Base-by-base conservation (phyloP, 805 yeast species). In the Danielia oregonensis region DNA sequence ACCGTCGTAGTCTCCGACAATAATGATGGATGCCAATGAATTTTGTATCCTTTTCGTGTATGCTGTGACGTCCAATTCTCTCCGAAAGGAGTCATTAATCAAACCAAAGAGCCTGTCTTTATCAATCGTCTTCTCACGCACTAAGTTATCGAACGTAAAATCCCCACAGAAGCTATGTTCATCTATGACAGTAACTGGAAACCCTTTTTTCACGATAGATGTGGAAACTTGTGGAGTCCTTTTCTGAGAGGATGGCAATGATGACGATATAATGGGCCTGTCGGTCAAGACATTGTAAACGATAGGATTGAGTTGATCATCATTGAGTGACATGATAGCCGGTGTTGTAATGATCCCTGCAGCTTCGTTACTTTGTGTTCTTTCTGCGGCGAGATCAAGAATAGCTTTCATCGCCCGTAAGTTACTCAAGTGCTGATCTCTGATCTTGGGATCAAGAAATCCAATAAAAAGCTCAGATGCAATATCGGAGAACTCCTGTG, bases 1-100 rank as follows among this genome's bases (percentile, higher is more conserved):
- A 2, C 97, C 97, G 46, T 89, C 96, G 56, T 93, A 93, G 52
- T 91, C 93, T 1, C 97, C 97, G 2, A 91, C 86, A 10, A 93
- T 73, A 11, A 93, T 79, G 8, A 93, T 57, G 0, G 85, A 82
- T 0, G 96, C 89, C 4, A 91, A 67, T 2, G 68, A 67, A 1
- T 77, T 68, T 41, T 79, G 72, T 24, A 93, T 71, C 32, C 98
- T 65, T 3, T 64, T 39, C 16, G 87, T 59, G 52, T 89, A 93
- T 43, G 76, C 79, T 0, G 76, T 72, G 36, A 78, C 49, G 48
- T 86, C 78, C n/a, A 93, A 57, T 3, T 72, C 51, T 42, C 79
- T 77, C 4, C 81, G 79, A 51, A 93, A 93, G 3, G 96, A 86
- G 46, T 80, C 83, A 40, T 87, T 82, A 17, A 93, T 76, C 22